Base-by-base conservation (phyloP, 176 grass and related monocot genomes). In the Phragmites australis region DNA sequence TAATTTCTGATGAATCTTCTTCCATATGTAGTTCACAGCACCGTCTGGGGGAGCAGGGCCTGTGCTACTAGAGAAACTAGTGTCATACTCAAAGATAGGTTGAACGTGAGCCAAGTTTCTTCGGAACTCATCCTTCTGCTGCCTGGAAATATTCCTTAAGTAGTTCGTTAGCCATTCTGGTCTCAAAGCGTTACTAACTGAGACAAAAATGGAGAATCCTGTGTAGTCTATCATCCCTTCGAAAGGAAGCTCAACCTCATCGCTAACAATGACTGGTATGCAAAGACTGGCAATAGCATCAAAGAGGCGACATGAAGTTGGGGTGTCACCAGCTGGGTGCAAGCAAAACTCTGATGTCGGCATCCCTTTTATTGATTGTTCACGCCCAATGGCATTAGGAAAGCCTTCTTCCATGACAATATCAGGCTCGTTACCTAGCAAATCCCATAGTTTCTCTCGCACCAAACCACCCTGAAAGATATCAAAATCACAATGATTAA, bases 341-440 rank as follows among this genome's bases (percentile, higher is more conserved):
- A 97, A 54, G 72, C 95, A 97, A 72, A 97, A 97, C 57, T 99
- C 82, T 0, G 95, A 91, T 62, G 86, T 53, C 1, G 27, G 64
- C 92, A 98, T 94, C 52, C 95, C 92, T 91, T 85, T 89, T 19
- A 94, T 98, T 39, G 95, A 93, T 73, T 98, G 92, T 16, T 86
- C 90, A 29, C 92, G 90, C 9, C 95, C 92, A 31, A 90, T 93
- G 14, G 92, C 84, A 80, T 98, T 94, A 48, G 95, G 95, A 65
- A 94, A 98, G 6, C 95, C 95, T 93, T 91, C 92, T 85, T 94
- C 92, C 83, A 98, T 89, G 21, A 91, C 30, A 58, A 98, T 78
- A 81, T 76, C 88, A 62, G 74, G 90, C 84, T 98, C 95, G 9
- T 94, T 83, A 71, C 69, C 86, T 25, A 94, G 82, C 67, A 93